Percentiles rank a stretch among this genome's conserved stretches.
Evolutionary conservation across 371 early-diverging fungal species (phyloP).

Genomic region (Apophysomyces sp.): DNA sequence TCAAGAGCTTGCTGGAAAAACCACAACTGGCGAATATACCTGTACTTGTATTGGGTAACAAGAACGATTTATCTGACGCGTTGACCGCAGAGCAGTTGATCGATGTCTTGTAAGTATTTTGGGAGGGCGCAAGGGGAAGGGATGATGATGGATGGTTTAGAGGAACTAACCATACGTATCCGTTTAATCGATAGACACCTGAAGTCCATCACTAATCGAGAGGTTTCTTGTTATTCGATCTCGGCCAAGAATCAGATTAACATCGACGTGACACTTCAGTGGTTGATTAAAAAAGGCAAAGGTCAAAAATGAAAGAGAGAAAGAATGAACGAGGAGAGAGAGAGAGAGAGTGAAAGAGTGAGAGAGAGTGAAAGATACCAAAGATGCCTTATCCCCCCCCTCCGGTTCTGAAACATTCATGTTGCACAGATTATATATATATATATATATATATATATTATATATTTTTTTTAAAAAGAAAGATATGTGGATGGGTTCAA

Average conservation of each 20-base stretch:
- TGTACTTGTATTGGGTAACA: constrained; percentile 97
- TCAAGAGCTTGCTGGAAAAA: constrained; percentile 88
- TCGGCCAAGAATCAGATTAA: constrained; percentile 98
- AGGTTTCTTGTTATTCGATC: constrained; percentile 98
- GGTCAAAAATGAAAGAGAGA: constrained; percentile 49
- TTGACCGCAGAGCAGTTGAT: constrained; percentile 90
- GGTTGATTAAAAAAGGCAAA: constrained; percentile 89
- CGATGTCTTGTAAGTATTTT: constrained; percentile 73
- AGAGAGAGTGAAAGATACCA: neutral
- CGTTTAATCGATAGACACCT: constrained; percentile 64
- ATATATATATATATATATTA: too few species aligned
- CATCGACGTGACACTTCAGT: constrained; percentile 95
- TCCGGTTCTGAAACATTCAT: neutral
- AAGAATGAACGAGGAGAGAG: neutral
- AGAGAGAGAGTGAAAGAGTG: neutral
- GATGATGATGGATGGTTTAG: too few species aligned
- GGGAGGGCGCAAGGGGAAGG: neutral
- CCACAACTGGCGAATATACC: constrained; percentile 92
- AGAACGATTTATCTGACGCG: constrained; percentile 96
- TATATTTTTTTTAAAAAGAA: neutral
- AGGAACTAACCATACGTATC: too few species aligned
- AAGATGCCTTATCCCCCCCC: constrained; percentile 7
- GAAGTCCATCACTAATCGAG: constrained; percentile 90
- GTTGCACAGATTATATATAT: constrained; percentile 9
- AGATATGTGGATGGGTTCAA: neutral